Evolutionary conservation across 106 monocot genomes (phyloP).

Genomic region (Agapanthus africanus): DNA sequence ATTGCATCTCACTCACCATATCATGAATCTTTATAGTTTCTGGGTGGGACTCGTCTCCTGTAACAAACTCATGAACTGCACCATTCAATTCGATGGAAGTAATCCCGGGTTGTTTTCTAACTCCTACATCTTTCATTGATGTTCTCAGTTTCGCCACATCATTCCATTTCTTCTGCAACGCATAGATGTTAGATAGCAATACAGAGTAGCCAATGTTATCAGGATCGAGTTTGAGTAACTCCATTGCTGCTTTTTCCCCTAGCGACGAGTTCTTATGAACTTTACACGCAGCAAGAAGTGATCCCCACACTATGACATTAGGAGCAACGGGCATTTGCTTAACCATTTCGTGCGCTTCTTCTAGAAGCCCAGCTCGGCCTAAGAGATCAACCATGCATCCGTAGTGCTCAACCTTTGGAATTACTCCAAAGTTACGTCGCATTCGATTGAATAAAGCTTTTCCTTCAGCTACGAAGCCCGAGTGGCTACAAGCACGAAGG

Average conservation of each 20-base stretch:
- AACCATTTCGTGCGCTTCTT: conserved; percentile 39
- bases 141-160: conserved; percentile 39
- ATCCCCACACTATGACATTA: conserved; percentile 49
- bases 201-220: conserved; percentile 33
- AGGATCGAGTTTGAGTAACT: conserved; percentile 29
- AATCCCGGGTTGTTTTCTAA: conserved; percentile 29
- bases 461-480: conserved; percentile 47
- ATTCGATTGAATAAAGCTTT: conserved; percentile 38
- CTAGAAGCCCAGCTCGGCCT: conserved; percentile 47
- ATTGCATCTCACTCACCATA: conserved; percentile 41
- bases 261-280: conserved; percentile 30
- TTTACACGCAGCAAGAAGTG: conserved; percentile 51
- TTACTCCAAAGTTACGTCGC: conserved; percentile 22
- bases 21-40: conserved; percentile 23
- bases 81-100: conserved; percentile 49
- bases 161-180: conserved; percentile 29
- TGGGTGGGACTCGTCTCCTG: conserved; percentile 37
- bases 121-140: conserved; percentile 26
- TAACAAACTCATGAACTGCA: conserved; percentile 33
- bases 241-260: conserved; percentile 29
- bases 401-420: conserved; percentile 50
- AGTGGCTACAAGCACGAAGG: conserved; percentile 53
- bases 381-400: conserved; percentile 73
- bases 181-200: conserved; percentile 51
- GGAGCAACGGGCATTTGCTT: conserved; percentile 33